Evolutionary conservation across 2,329 filamentous ascomycete genomes (phyloP), one percentile per base, ranked within the genome.

Genomic region (Cryphonectria radicalis): DNA sequence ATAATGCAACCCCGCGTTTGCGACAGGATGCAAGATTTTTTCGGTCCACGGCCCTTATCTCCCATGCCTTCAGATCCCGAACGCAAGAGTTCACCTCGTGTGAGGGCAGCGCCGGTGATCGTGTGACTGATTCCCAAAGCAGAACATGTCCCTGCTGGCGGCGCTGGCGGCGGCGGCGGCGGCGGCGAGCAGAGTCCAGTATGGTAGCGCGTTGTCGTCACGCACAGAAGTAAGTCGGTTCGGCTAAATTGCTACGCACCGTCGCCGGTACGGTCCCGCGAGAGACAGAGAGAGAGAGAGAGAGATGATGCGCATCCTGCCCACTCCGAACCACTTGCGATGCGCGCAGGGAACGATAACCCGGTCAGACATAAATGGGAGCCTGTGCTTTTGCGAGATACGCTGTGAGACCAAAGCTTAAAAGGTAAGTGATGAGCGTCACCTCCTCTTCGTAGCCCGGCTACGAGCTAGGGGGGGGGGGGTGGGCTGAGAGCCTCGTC

Each of bases 31-130:
- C 28, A 59, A 28, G 1, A n/a, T n/a, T n/a, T 59, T 32, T 35
- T 32, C 55, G 55, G 55, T 19, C 55, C 55, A 59, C 55, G 55
- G 55, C 55, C 55, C 55, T 59, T 17, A 59, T 59, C 28, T 59
- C 25, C 55, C 55, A 32, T 19, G 28, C 55, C 55, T 32, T 17
- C 55, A 35, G 25, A 17, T 0, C 55, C 28, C 25, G 55, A 8
- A 19, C 13, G 28, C 55, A 1, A 17, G 55, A 57, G 14, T 14
- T 32, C 55, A 17, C 4, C 55, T 32, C 28, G 28, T 59, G 25
- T 59, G 25, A 25, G 25, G 55, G 19, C 28, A 32, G 6, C 55
- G 6, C 55, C 13, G 55, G 19, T 59, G 55, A 32, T 59, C 55
- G 11, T 59, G 14, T 32, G 55, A 59, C 28, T 35, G 55, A 35